Evolutionary conservation across 2,329 filamentous ascomycete genomes (phyloP).

Genomic region (Ophioceras dolichostomum): DNA sequence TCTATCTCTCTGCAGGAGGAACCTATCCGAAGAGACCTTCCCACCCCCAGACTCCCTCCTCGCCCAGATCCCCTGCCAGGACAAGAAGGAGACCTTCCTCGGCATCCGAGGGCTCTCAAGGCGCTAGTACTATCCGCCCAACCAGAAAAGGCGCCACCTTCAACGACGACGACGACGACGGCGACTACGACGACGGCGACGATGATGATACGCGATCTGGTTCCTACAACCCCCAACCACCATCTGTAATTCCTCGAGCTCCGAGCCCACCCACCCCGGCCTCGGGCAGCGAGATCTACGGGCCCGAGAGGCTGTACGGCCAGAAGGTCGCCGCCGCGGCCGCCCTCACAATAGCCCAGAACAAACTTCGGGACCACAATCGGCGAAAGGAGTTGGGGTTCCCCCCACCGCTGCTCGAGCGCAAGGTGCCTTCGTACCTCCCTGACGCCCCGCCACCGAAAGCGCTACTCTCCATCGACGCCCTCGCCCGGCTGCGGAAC

Average conservation of each 20-base stretch:
- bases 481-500: conserved; percentile 9
- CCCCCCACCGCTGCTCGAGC: too few relatives aligned
- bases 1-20: not conserved
- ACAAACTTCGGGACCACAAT: too few relatives aligned
- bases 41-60: not conserved
- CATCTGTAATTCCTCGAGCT: not conserved
- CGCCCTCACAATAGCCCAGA: not conserved
- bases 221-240: not conserved
- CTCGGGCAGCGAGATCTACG: not conserved
- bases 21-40: not conserved
- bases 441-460: too few relatives aligned
- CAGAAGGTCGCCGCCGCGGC: not conserved
- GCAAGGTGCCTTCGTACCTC: not conserved
- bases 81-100: not conserved
- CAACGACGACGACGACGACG: not conserved
- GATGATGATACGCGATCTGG: not conserved
- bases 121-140: not conserved
- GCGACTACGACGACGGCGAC: not conserved
- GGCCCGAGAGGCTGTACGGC: not conserved
- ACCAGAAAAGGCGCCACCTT: too few relatives aligned
- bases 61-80: not conserved
- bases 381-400: not conserved
- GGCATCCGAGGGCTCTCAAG: not conserved
- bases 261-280: not conserved
- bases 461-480: conserved; percentile 13